phyloP scores from a whole-genome alignment of 2,329 filamentous ascomycete genomes.

The Botryotinia convoluta region DNA sequence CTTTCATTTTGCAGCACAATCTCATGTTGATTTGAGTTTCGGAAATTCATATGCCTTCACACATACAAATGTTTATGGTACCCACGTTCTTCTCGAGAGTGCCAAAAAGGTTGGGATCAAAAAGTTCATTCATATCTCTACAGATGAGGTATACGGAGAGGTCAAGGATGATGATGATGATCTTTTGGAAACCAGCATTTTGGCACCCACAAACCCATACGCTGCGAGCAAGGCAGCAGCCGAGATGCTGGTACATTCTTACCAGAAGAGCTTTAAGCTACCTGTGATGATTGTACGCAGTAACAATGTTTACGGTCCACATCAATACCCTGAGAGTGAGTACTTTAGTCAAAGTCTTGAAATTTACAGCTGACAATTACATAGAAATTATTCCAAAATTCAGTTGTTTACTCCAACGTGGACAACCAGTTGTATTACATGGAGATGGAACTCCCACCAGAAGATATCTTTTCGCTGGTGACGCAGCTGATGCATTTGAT shows the following conservation, averaged over 20 bases:
- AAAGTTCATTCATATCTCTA: constrained; percentile 78
- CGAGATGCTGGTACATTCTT: constrained; percentile 85
- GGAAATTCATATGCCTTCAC: constrained; percentile 81
- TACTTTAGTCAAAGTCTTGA: constrained; percentile 19
- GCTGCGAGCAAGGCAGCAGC: constrained; percentile 78
- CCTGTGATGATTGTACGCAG: constrained; percentile 76
- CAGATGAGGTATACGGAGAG: constrained; percentile 83
- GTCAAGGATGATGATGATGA: constrained; percentile 70
- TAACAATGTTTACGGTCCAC: constrained; percentile 84
- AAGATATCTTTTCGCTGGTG: constrained; percentile 74
- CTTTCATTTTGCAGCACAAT: constrained; percentile 83
- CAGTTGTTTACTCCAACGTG: constrained; percentile 65
- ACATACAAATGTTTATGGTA: constrained; percentile 77
- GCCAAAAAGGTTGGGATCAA: constrained; percentile 68
- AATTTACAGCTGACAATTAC: constrained; percentile 21
- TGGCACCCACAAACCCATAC: constrained; percentile 80
- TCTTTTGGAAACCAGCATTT: constrained; percentile 67
- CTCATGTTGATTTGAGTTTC: constrained; percentile 79
- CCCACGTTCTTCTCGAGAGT: constrained; percentile 77
- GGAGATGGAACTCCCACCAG: constrained; percentile 73
- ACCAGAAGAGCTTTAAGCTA: constrained; percentile 77
- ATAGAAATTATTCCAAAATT: constrained; percentile 83
- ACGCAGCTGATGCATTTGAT: constrained; percentile 79
- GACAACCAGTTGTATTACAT: constrained; percentile 68
- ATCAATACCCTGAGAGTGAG: constrained; percentile 81